A percentile compares a stretch with the other conserved stretches of the same genome.
Evolutionary conservation across 2,329 filamentous ascomycete genomes (phyloP).

Genomic region (Tolypocladium endophyticum): DNA sequence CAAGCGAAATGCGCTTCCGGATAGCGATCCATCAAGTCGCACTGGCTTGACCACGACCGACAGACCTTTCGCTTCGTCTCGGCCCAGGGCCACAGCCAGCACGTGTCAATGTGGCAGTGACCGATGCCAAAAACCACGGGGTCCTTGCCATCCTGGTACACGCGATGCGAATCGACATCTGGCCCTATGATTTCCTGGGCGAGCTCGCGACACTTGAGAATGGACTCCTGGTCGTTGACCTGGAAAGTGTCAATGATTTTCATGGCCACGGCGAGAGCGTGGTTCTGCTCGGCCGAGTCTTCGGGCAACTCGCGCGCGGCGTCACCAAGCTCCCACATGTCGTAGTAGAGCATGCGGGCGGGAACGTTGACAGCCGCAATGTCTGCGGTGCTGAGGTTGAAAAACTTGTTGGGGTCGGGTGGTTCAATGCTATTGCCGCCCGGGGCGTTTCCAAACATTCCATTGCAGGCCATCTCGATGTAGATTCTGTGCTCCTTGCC

Average conservation of each 20-base stretch:
- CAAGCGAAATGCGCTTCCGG: constrained; percentile 87
- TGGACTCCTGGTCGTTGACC: constrained; percentile 65
- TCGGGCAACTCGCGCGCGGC: constrained; percentile 83
- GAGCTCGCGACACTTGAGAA: constrained; percentile 71
- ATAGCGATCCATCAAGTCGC: constrained; percentile 88
- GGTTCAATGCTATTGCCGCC: constrained; percentile 82
- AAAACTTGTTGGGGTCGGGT: constrained; percentile 76
- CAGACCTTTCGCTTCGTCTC: constrained; percentile 96
- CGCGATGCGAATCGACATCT: constrained; percentile 68
- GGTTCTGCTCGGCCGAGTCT: constrained; percentile 81
- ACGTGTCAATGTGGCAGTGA: constrained; percentile 96
- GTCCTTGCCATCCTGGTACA: constrained; percentile 67
- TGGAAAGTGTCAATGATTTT: constrained; percentile 86
- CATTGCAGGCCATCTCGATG: constrained; percentile 97
- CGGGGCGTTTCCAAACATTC: constrained; percentile 91
- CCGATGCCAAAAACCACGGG: constrained; percentile 82
- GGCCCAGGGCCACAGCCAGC: constrained; percentile 97
- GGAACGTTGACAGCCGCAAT: constrained; percentile 84
- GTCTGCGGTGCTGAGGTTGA: constrained; percentile 63
- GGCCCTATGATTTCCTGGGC: constrained; percentile 74
- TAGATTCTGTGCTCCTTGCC: constrained; percentile 84
- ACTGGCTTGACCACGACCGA: constrained; percentile 94
- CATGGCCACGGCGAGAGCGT: constrained; percentile 74
- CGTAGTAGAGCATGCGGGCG: constrained; percentile 73
- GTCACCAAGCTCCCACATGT: constrained; percentile 94